Evolutionary conservation across 2,329 filamentous ascomycete genomes (phyloP), one percentile per base, ranked within the genome.

Genomic region (Pleomassaria siparia): DNA sequence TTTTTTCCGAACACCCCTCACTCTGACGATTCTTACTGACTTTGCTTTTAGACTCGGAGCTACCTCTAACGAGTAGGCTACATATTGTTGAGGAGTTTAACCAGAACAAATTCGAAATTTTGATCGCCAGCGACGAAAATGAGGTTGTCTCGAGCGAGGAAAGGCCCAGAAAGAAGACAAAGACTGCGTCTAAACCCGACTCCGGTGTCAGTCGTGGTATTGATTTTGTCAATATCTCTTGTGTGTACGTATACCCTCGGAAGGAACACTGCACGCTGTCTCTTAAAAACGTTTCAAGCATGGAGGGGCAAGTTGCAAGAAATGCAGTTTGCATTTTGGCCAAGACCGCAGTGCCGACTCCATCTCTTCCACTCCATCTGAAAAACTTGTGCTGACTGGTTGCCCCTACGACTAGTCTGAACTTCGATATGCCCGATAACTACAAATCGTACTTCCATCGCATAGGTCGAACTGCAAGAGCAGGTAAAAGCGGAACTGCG

Each of bases 41-140:
- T n/a, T n/a, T n/a, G n/a, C n/a, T n/a, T n/a, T n/a, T n/a, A n/a
- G n/a, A 99, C 74, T 94, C 90, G 1, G 92, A 99, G 66, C 74
- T 99, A 28, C 94, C 94, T 0, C 86, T 97, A 56, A 96, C 96
- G 64, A 94, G 89, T 1, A 81, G 94, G 50, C 84, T 96, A 30
- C 92, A 99, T 67, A 91, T 96, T 2, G 92, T 99, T 2, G 88
- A 97, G 62, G 91, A 97, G 69, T 99, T 99, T 74, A 99, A 97
- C 76, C 88, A 89, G 72, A 89, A 89, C 44, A 85, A 97, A 6
- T 99, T 99, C 78, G 92, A 99, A 62, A 96, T 97, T 53, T 91
- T 99, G 58, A 96, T 99, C 61, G 94, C 94, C 1, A 91, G 90
- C 0, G 94, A 99, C 60, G 91, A 96, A 67, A 87, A 88, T 55